Base-by-base conservation (phyloP, 2,329 filamentous ascomycete species). In the Coniochaeta sp. region DNA sequence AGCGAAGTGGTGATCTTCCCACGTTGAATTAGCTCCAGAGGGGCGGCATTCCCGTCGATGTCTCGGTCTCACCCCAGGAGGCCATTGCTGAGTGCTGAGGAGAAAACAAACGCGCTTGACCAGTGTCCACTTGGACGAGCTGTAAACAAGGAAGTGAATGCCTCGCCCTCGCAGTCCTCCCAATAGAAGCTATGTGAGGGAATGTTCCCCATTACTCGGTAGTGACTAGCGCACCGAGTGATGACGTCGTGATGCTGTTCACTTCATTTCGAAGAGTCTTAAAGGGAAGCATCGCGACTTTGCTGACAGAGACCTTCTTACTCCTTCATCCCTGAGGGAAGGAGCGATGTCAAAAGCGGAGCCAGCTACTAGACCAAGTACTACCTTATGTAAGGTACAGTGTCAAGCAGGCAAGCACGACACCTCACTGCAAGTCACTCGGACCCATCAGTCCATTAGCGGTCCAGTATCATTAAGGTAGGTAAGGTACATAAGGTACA, bases 21-120 rank as follows among this genome's bases (percentile, higher is more conserved):
- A 55, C 31, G 33, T 40, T 24, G 56, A 19, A 36, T 24, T 57
- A 22, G 34, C 33, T 26, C 31, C 54, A 28, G 24, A 26, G 52
- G 40, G 52, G 43, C 33, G 19, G 44, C 60, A 61, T 59, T 63
- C 57, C 54, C 47, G 47, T 62, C 26, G n/a, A 17, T 52, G 58
- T 58, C 61, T 50, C 17, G 58, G 62, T 63, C 62, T 61, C 57
- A 57, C 28, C 59, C 9, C 50, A 57, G 24, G 40, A 17, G 31
- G 19, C 31, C n/a, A 58, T 58, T 28, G 26, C 8, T 12, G 7
- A 14, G 28, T 3, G 3, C n/a, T n/a, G n/a, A n/a, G n/a, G n/a
- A n/a, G n/a, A n/a, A n/a, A 9, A 47, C 11, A 4, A 24, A 52
- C 26, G 22, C 26, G 47, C 47, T 3, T 1, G 47, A 22, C 9